These are phyloP conservation scores for Chaetomiaceae sp. DNA, from an alignment of 2,329 filamentous ascomycete species.

Conservation along the genomic window DNA sequence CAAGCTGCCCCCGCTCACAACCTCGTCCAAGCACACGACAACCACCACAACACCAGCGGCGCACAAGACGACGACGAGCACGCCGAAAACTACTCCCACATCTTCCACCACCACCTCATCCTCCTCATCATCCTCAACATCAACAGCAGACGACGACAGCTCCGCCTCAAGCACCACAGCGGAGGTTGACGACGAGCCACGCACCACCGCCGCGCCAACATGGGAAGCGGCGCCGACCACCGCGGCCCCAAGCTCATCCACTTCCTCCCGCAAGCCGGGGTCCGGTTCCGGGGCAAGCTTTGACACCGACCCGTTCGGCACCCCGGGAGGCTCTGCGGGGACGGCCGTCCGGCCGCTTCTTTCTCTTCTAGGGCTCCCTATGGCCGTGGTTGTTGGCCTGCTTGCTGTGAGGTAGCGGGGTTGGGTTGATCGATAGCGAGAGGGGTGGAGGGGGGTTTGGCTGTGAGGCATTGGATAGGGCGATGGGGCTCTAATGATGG, in stretches of 20 bases:
- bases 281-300: slow-evolving; percentile 18
- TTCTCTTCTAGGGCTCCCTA: slow-evolving; percentile 6
- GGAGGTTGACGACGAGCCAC: not conserved
- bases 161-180: not conserved
- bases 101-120: not conserved
- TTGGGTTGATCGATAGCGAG: not conserved
- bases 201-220: slow-evolving; percentile 1
- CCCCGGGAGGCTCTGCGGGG: slow-evolving; percentile 18
- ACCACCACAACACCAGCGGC: too few species aligned
- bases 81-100: too few species aligned
- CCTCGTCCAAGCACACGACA: not conserved
- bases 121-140: not conserved
- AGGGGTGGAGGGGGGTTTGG: too few species aligned
- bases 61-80: too few species aligned
- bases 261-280: slow-evolving; percentile 4
- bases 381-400: slow-evolving; percentile 2
- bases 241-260: not conserved
- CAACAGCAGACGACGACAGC: not conserved
- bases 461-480: too few species aligned
- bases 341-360: not conserved
- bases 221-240: not conserved
- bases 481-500: not conserved
- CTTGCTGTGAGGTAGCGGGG: slow-evolving; percentile 9
- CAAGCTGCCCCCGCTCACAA: slow-evolving; percentile 20
- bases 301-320: slow-evolving; percentile 28